Conservation (phyloP, 2,329 filamentous ascomycete species). For the Xylariales sp. region DNA sequence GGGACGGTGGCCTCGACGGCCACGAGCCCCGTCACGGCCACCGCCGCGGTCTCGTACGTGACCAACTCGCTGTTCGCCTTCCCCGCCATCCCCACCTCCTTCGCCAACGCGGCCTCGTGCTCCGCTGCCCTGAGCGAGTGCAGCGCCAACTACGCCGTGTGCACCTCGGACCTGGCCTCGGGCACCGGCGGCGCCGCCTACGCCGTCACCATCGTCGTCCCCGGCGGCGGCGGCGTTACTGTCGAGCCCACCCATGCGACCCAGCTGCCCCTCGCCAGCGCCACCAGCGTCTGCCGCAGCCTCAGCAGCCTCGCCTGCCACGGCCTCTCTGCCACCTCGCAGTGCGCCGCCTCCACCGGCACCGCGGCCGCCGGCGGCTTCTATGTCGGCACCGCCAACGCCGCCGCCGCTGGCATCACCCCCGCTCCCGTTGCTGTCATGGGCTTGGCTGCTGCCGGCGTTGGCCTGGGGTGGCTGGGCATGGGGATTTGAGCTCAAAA, state of each 20-base stretch:
- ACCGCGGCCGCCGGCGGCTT: slow-evolving; percentile 19
- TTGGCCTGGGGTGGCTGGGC: slow-evolving; percentile 25
- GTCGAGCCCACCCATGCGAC: slow-evolving; percentile 36
- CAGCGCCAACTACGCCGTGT: slow-evolving; percentile 48
- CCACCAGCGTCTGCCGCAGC: slow-evolving; percentile 51
- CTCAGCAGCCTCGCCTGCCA: slow-evolving; percentile 49
- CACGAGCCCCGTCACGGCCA: slow-evolving; percentile 25
- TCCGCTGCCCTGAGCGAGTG: slow-evolving; percentile 47
- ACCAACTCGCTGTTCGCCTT: slow-evolving; percentile 57
- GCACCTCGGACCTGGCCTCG: slow-evolving; percentile 43
- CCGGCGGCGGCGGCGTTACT: slow-evolving; percentile 48
- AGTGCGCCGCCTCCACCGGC: slow-evolving; percentile 34
- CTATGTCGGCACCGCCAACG: slow-evolving; percentile 20
- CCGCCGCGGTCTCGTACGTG: slow-evolving; percentile 41
- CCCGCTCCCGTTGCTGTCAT: slow-evolving; percentile 20
- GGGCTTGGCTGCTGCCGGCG: no score
- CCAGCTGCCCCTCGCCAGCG: slow-evolving; percentile 38
- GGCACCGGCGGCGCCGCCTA: slow-evolving; percentile 35
- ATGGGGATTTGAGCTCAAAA: no score
- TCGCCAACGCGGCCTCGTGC: slow-evolving; percentile 46
- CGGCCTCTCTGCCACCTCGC: slow-evolving; percentile 32
- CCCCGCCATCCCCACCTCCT: slow-evolving; percentile 51
- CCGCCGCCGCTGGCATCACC: slow-evolving; percentile 20
- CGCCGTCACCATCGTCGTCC: slow-evolving; percentile 53
- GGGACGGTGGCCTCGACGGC: slow-evolving; percentile 41